A percentile compares a stretch with the other conserved stretches of the same genome.
Conservation (phyloP, 441 rosid species). For the Viola pubescens region DNA sequence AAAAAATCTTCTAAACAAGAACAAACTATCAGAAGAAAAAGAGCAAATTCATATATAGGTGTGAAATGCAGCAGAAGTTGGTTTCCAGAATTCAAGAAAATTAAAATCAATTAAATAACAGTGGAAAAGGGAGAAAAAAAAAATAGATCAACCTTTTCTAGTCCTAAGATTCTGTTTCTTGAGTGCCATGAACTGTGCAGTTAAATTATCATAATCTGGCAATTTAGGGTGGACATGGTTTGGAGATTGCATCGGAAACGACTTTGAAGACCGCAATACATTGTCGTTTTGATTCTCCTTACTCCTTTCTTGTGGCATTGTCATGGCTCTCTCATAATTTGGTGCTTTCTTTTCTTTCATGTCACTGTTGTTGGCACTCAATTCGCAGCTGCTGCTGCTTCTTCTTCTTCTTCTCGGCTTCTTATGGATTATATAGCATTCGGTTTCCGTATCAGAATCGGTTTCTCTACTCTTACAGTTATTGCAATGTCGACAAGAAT, state of each 20-base stretch:
- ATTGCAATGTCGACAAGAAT: slow-evolving; percentile 17
- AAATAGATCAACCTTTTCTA: background rate
- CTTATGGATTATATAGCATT: slow-evolving; percentile 3
- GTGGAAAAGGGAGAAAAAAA: no score
- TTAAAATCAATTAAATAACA: no score
- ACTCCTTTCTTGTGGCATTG: slow-evolving; percentile 49
- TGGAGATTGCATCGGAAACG: slow-evolving; percentile 36
- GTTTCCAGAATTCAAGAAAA: no score
- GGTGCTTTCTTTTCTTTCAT: slow-evolving; percentile 19
- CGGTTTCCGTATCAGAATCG: slow-evolving; percentile 19
- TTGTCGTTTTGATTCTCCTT: slow-evolving; percentile 22
- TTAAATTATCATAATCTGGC: slow-evolving; percentile 68
- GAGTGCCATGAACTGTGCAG: slow-evolving; percentile 60
- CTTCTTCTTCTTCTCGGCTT: slow-evolving; percentile 21
- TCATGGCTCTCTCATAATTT: slow-evolving; percentile 32
- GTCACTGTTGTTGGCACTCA: slow-evolving; percentile 20
- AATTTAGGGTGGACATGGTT: slow-evolving; percentile 77
- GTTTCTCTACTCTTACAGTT: slow-evolving; percentile 9
- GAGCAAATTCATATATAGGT: no score
- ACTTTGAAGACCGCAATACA: slow-evolving; percentile 25
- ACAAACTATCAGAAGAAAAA: no score
- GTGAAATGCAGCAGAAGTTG: no score
- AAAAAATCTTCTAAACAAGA: no score
- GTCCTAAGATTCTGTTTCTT: slow-evolving; percentile 38
- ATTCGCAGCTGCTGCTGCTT: slow-evolving; percentile 21